A percentile compares a stretch with the other conserved stretches of the same genome.
phyloP scores from a whole-genome alignment of 495 filamentous ascomycete genomes.

The Friedmanniomyces simplex region DNA sequence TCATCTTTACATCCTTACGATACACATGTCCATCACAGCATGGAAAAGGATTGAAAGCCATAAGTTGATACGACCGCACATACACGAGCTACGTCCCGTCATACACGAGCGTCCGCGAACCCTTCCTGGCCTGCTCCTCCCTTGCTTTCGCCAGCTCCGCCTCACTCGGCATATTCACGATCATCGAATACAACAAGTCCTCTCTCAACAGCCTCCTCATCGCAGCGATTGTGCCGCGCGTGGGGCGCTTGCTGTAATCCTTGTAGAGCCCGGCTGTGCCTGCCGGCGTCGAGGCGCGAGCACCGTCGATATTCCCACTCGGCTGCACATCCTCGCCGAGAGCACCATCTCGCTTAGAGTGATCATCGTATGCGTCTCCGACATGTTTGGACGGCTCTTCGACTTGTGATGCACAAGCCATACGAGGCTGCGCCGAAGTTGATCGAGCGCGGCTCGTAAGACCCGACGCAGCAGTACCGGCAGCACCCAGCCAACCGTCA shows the following conservation, averaged over 20 bases:
- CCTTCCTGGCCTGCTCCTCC: neutral
- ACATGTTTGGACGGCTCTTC: too few species aligned
- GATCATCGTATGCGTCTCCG: too few species aligned
- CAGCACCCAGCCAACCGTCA: neutral
- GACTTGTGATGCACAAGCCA: too few species aligned
- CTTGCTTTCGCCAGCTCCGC: slow-evolving; percentile 17
- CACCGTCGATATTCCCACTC: too few species aligned
- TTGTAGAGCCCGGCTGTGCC: neutral
- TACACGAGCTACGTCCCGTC: neutral
- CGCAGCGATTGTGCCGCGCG: neutral
- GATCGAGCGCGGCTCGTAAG: neutral
- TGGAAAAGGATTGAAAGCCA: too few species aligned
- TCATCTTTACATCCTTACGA: too few species aligned
- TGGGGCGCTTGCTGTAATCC: neutral
- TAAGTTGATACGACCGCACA: too few species aligned
- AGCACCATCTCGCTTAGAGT: too few species aligned
- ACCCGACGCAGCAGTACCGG: neutral
- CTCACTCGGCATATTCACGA: slow-evolving; percentile 27
- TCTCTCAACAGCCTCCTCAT: slow-evolving; percentile 22
- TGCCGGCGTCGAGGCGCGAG: too few species aligned
- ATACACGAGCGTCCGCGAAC: neutral
- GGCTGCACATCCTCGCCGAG: too few species aligned
- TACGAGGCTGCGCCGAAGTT: too few species aligned
- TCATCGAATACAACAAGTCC: slow-evolving; percentile 26
- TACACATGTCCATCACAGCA: too few species aligned